These are phyloP conservation scores for Entomortierella parvispora DNA, from an alignment of 192 early-diverging fungal genomes.

Conservation along the genomic window DNA sequence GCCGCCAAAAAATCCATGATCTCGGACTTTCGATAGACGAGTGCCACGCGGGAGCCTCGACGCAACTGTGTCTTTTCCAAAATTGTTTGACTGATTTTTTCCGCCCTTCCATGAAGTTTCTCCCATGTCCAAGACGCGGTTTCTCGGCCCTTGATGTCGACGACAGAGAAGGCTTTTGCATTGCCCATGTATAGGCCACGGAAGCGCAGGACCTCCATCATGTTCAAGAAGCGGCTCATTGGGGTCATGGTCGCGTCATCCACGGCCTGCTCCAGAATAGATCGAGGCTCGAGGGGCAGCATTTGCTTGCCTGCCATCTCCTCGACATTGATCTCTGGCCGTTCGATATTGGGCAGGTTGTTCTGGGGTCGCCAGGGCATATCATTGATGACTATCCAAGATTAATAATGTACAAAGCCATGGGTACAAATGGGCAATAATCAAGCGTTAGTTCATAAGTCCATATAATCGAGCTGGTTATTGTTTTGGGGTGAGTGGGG, in stretches of 20 bases:
- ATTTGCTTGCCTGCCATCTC: slow-evolving; percentile 64
- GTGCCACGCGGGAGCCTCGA: slow-evolving; percentile 76
- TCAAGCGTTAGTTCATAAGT: neutral
- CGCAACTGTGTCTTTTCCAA: slow-evolving; percentile 66
- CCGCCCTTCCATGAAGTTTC: slow-evolving; percentile 73
- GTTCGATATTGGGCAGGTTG: slow-evolving; percentile 45
- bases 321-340: slow-evolving; percentile 51
- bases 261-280: slow-evolving; percentile 52
- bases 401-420: neutral
- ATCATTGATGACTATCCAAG: slow-evolving; percentile 9
- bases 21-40: slow-evolving; percentile 85
- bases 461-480: too few relatives aligned
- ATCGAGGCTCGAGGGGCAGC: slow-evolving; percentile 61
- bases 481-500: too few relatives aligned
- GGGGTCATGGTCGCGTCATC: slow-evolving; percentile 55
- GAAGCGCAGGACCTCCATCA: slow-evolving; percentile 75
- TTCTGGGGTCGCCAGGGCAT: slow-evolving; percentile 37
- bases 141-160: slow-evolving; percentile 83
- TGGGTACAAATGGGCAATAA: neutral
- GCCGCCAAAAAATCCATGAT: slow-evolving; percentile 85
- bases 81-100: slow-evolving; percentile 76
- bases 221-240: slow-evolving; percentile 66
- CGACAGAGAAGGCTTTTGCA: slow-evolving; percentile 68
- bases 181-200: slow-evolving; percentile 68
- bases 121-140: slow-evolving; percentile 75